These are phyloP conservation scores for Globisporangium splendens DNA, from an alignment of 352 stramenopile genomes.

Conservation along the genomic window DNA sequence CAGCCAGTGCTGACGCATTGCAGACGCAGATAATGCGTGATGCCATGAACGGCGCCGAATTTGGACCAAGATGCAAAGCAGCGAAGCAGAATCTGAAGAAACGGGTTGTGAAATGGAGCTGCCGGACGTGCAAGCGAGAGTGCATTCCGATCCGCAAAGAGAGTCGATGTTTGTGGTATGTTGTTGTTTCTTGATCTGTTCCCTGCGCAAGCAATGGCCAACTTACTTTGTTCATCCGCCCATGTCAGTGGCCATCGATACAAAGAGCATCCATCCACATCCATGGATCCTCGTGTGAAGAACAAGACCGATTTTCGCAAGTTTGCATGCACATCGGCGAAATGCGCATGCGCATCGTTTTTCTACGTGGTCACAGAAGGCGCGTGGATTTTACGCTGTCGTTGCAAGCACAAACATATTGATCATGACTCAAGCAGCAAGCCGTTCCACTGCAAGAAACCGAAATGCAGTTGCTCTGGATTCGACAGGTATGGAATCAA, in stretches of 20 bases:
- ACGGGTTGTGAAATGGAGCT: constrained; percentile 62
- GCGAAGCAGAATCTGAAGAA: constrained; percentile 24
- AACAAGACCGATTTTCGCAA: constrained; percentile 24
- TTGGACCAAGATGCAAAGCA: neutral
- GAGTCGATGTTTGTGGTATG: constrained; percentile 69
- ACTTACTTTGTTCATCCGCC: neutral
- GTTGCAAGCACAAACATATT: constrained; percentile 79
- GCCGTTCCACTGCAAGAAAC: constrained; percentile 50
- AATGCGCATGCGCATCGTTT: constrained; percentile 54
- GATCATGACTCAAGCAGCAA: constrained; percentile 49
- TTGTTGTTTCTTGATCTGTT: neutral
- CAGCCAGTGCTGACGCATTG: neutral
- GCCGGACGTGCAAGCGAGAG: constrained; percentile 53
- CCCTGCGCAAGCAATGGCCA: neutral
- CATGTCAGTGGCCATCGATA: constrained; percentile 55
- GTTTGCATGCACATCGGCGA: constrained; percentile 57
- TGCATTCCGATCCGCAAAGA: constrained; percentile 77
- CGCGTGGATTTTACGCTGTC: constrained; percentile 74
- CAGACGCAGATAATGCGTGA: neutral
- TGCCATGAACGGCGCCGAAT: neutral
- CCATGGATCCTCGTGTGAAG: constrained; percentile 35
- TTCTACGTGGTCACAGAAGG: constrained; percentile 82
- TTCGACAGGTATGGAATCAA: constrained; percentile 53
- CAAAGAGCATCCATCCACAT: constrained; percentile 59
- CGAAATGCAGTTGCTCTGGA: constrained; percentile 47